Percentiles rank a stretch among this genome's conserved stretches.
Evolutionary conservation across 257 asterid species (phyloP).

Genomic region (Solanum sitiens): DNA sequence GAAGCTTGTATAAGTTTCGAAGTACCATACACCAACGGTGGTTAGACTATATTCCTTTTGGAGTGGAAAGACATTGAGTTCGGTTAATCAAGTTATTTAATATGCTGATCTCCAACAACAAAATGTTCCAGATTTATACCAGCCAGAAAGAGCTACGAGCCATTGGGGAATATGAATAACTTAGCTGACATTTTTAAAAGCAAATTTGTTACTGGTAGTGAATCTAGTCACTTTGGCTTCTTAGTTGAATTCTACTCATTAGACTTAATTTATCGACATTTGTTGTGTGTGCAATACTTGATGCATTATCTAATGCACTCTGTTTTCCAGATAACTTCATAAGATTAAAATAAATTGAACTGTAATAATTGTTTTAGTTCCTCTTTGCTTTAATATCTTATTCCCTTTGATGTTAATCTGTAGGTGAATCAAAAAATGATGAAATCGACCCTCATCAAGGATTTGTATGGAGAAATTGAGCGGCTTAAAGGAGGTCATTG

Average conservation of each 20-base stretch:
- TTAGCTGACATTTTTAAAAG: neutral
- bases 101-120: neutral
- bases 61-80: neutral
- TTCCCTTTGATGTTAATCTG: neutral
- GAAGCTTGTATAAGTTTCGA: neutral
- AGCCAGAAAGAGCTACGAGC: neutral
- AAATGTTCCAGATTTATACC: neutral
- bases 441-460: conserved; percentile 8
- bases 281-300: neutral
- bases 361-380: neutral
- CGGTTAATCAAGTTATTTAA: neutral
- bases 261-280: neutral
- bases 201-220: neutral
- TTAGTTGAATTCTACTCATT: neutral
- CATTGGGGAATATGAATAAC: neutral
- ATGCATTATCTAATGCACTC: neutral
- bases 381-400: neutral
- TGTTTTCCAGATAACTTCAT: neutral
- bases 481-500: conserved; percentile 4
- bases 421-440: conserved; percentile 88
- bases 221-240: neutral
- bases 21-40: neutral
- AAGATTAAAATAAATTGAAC: neutral
- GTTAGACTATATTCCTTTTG: neutral
- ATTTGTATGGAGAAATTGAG: conserved; percentile 8